Base-by-base conservation (phyloP, 108 stramenopile genomes). In the Parietichytrium sp. region DNA sequence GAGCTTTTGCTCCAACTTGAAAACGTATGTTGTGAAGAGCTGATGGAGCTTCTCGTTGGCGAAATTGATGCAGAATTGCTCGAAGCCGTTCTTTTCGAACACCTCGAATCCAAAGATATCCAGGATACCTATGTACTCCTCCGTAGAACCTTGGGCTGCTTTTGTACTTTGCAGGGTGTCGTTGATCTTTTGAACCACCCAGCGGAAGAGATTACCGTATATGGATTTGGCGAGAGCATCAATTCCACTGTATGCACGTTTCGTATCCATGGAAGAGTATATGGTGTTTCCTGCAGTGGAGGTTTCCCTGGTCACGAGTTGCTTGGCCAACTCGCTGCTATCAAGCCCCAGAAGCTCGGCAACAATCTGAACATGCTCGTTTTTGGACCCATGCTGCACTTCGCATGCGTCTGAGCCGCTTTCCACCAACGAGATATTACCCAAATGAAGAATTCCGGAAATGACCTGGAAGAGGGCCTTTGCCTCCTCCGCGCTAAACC, bases 221-320 rank as follows among this genome's bases (percentile, higher is more conserved):
- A 98, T 86, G 18, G 95, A 94, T 88, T 97, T 99, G 23, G 94
- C 91, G 15, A 98, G 85, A 3, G 97, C 97, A 86, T 98, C 97
- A 1, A 95, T 85, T 0, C 96, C 95, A 80, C 95, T 95, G 15
- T 38, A 26, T 3, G 97, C 95, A 82, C 89, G 91, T 33, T 95
- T 93, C 16, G 87, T 84, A 4, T 87, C 83, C 81, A 96, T 89
- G 2, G 93, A 92, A 38, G 93, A 87, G n/a, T 16, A 26, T 6
- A 80, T 82, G 10, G 25, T 33, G 18, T 82, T 16, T 6, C 2
- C 38, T 1, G 92, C 84, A 1, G 94, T 88, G 42, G 92, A 87
- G 6, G 94, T 95, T 78, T 96, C 83, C 29, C 93, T 93, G 29
- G 88, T 85, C 23, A 83, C 87, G 30, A 98, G 83, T 51, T 90